Evolutionary conservation across 1,284 basidiomycete species (phyloP).

Genomic region (Volvariella surrecta): DNA sequence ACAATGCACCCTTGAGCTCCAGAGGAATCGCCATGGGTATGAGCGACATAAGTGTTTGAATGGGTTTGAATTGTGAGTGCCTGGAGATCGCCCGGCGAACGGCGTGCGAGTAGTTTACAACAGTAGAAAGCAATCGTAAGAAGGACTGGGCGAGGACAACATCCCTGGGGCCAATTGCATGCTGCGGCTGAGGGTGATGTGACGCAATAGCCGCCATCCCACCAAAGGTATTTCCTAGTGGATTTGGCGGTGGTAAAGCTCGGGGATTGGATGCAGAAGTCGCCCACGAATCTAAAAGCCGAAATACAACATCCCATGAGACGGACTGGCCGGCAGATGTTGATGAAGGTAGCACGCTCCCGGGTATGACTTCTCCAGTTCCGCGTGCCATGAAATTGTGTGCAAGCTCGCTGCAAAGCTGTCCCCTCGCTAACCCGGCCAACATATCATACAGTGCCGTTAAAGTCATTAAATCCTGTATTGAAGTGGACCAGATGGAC

Average conservation of each 20-base stretch:
- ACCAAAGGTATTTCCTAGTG: slow-evolving; percentile 16
- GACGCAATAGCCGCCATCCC: slow-evolving; percentile 22
- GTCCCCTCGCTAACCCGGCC: slow-evolving; percentile 76
- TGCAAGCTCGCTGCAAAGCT: slow-evolving; percentile 75
- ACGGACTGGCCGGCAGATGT: slow-evolving; percentile 30
- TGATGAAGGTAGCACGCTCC: slow-evolving; percentile 34
- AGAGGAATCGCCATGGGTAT: slow-evolving; percentile 77
- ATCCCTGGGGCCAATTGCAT: slow-evolving; percentile 64
- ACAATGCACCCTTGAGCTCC: slow-evolving; percentile 87
- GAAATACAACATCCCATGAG: slow-evolving; percentile 38
- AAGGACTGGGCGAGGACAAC: slow-evolving; percentile 76
- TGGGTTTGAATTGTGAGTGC: slow-evolving; percentile 72
- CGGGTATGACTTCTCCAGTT: slow-evolving; percentile 53
- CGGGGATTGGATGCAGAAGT: slow-evolving; percentile 22
- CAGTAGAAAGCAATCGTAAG: slow-evolving; percentile 73
- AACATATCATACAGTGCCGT: slow-evolving; percentile 86
- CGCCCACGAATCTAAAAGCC: slow-evolving; percentile 36
- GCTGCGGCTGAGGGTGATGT: slow-evolving; percentile 33
- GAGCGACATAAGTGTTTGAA: slow-evolving; percentile 73
- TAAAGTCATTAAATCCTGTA: slow-evolving; percentile 63
- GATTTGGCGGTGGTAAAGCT: slow-evolving; percentile 19
- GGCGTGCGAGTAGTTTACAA: slow-evolving; percentile 71
- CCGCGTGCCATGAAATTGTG: slow-evolving; percentile 79
- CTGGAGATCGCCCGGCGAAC: slow-evolving; percentile 76
- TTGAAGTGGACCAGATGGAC: slow-evolving; percentile 79